phyloP scores from a whole-genome alignment of 1,139 yeast genomes.

The Saccharomyces hybrid region DNA sequence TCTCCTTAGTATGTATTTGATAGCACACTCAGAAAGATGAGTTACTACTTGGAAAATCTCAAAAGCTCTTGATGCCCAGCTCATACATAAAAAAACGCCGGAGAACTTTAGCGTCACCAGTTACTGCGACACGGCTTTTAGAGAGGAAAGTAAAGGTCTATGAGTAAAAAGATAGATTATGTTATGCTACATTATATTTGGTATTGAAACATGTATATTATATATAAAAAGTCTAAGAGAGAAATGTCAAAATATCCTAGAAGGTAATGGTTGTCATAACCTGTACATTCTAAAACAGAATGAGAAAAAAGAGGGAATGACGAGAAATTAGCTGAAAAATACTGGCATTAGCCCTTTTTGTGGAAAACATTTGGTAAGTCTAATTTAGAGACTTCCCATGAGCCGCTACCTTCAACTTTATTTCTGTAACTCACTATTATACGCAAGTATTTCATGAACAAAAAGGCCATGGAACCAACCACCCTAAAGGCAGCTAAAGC shows the following conservation, averaged over 20 bases:
- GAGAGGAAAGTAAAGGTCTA: background rate
- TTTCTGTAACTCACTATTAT: constrained; percentile 34
- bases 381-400: constrained; percentile 15
- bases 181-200: background rate
- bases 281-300: background rate
- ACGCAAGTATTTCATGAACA: constrained; percentile 40
- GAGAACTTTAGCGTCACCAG: background rate
- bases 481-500: constrained; percentile 73
- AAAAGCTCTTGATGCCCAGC: background rate
- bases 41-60: background rate
- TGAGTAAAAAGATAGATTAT: background rate
- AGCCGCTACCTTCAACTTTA: constrained; percentile 32
- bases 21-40: background rate
- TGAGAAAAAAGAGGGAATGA: background rate
- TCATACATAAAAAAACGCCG: background rate
- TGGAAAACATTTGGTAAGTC: constrained; percentile 8
- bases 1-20: background rate
- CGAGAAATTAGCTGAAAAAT: background rate
- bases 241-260: background rate
- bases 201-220: background rate
- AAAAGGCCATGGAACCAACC: constrained; percentile 63
- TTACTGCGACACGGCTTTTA: background rate
- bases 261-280: background rate
- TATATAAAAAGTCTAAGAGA: background rate
- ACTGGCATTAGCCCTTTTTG: constrained; percentile 6